A percentile compares a stretch with the other conserved stretches of the same genome.
These are phyloP conservation scores for Ophiosphaerella narmari DNA, from an alignment of 2,329 filamentous ascomycete genomes.

Conservation along the genomic window DNA sequence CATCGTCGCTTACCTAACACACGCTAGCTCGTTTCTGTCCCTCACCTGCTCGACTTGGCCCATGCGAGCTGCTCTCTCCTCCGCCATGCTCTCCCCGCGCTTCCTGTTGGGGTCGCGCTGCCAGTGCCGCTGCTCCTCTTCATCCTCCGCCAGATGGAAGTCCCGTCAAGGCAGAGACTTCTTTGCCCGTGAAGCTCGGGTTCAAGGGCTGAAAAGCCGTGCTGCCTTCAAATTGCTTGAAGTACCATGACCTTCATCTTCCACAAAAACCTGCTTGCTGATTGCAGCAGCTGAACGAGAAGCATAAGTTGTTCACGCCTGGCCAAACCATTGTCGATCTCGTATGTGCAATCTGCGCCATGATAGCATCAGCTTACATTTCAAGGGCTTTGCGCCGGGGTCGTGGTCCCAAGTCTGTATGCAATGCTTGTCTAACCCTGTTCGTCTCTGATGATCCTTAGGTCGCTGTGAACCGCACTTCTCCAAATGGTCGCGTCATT, in stretches of 20 bases:
- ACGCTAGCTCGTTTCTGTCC: slow-evolving; percentile 6
- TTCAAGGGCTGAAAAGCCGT: slow-evolving; percentile 81
- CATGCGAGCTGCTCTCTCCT: slow-evolving; percentile 1
- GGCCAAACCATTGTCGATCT: slow-evolving; percentile 91
- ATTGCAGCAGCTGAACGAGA: slow-evolving; percentile 71
- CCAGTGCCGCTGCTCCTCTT: slow-evolving; percentile 31
- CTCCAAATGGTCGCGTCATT: slow-evolving; percentile 77
- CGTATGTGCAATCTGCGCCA: slow-evolving; percentile 50
- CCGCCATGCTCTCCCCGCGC: slow-evolving; percentile 44
- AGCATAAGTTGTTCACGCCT: slow-evolving; percentile 75
- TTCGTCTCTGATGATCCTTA: slow-evolving; percentile 45
- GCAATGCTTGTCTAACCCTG: not conserved
- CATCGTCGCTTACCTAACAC: not conserved
- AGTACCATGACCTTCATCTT: slow-evolving; percentile 51
- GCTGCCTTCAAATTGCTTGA: slow-evolving; percentile 93
- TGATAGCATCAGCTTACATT: slow-evolving; percentile 17
- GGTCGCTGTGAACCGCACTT: slow-evolving; percentile 80
- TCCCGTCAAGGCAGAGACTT: slow-evolving; percentile 74
- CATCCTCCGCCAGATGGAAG: slow-evolving; percentile 80
- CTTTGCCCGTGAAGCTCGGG: slow-evolving; percentile 75
- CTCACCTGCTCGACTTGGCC: no score
- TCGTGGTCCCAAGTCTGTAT: slow-evolving; percentile 62
- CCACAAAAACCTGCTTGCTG: slow-evolving; percentile 11
- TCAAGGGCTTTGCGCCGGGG: slow-evolving; percentile 72
- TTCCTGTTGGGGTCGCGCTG: slow-evolving; percentile 26